A percentile compares a stretch with the other conserved stretches of the same genome.
Evolutionary conservation across 2,329 filamentous ascomycete species (phyloP).

Genomic region (Cryphonectria parasitica): DNA sequence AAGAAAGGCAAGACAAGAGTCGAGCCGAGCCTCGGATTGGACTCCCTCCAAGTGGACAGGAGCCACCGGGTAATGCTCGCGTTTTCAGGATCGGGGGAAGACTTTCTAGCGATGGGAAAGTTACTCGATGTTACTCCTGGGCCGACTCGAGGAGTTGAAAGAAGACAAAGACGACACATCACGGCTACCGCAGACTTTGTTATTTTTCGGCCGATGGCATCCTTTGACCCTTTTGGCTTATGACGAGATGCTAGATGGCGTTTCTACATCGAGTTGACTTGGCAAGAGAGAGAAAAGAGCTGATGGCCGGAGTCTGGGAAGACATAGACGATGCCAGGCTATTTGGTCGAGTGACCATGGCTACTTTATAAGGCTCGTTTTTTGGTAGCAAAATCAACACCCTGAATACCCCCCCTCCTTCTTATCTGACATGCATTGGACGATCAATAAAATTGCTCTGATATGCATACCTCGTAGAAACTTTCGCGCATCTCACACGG

Average conservation of each 20-base stretch:
- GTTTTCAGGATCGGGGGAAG: slow-evolving; percentile 24
- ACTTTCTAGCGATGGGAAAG: slow-evolving; percentile 27
- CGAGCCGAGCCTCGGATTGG: slow-evolving; percentile 29
- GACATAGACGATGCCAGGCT: slow-evolving; percentile 25
- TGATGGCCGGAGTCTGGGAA: slow-evolving; percentile 18
- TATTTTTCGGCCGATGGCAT: slow-evolving; percentile 19
- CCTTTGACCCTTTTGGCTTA: slow-evolving; percentile 16
- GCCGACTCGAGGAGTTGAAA: slow-evolving; percentile 15
- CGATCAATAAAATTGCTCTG: not conserved
- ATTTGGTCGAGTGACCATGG: slow-evolving; percentile 32
- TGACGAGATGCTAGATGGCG: slow-evolving; percentile 20
- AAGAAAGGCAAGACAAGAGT: slow-evolving; percentile 28
- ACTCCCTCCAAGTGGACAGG: slow-evolving; percentile 30
- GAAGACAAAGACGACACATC: slow-evolving; percentile 13
- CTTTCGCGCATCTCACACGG: not conserved
- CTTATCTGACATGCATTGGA: not conserved
- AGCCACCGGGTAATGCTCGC: slow-evolving; percentile 25
- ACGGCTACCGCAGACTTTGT: slow-evolving; percentile 16
- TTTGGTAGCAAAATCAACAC: slow-evolving; percentile 28
- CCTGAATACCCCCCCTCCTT: slow-evolving; percentile 22
- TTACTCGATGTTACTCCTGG: slow-evolving; percentile 25
- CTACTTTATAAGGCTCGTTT: slow-evolving; percentile 21
- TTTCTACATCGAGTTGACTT: slow-evolving; percentile 20
- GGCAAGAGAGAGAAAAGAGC: not conserved
- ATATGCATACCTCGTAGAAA: not conserved